Conservation (phyloP, 202 grass and related monocot genomes). For the Panicum virgatum region DNA sequence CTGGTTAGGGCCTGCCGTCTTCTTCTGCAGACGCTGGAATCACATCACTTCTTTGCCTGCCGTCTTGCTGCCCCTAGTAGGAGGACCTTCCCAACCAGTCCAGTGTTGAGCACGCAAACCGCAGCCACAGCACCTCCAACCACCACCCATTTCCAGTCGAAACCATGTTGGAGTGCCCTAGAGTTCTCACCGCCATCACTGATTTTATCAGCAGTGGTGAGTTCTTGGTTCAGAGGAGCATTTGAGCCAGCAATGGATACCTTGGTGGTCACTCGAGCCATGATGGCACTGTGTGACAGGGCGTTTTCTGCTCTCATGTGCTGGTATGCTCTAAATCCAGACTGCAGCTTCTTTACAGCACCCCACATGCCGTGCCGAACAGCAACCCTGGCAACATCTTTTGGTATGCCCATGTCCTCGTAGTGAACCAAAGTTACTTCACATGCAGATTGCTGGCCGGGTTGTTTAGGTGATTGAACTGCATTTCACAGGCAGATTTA, state of each 20-base stretch:
- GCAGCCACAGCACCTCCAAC: conserved; percentile 74
- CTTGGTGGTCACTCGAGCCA: conserved; percentile 72
- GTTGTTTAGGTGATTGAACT: conserved; percentile 81
- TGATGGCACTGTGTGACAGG: conserved; percentile 55
- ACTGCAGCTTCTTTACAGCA: conserved; percentile 90
- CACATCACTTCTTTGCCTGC: conserved; percentile 56
- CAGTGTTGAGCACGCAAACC: conserved; percentile 69
- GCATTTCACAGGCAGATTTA: conserved; percentile 33
- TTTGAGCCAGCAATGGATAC: conserved; percentile 40
- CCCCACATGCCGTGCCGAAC: conserved; percentile 98
- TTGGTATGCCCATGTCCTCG: conserved; percentile 97
- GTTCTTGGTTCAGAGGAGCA: conserved; percentile 22
- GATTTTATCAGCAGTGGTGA: conserved; percentile 1
- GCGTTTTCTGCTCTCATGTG: conserved; percentile 49
- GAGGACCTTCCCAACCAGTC: conserved; percentile 70
- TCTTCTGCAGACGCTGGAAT: conserved; percentile 22
- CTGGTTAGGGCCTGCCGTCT: not conserved
- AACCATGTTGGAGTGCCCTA: conserved; percentile 48
- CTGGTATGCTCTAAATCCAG: conserved; percentile 87
- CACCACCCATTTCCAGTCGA: conserved; percentile 92
- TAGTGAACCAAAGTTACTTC: conserved; percentile 94
- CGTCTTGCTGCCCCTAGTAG: conserved; percentile 74
- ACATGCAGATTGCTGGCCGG: conserved; percentile 74
- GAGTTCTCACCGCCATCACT: not conserved
- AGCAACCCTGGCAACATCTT: conserved; percentile 85